phyloP scores from a whole-genome alignment of 1,284 basidiomycete genomes.

The Fistulinella staudtii region DNA sequence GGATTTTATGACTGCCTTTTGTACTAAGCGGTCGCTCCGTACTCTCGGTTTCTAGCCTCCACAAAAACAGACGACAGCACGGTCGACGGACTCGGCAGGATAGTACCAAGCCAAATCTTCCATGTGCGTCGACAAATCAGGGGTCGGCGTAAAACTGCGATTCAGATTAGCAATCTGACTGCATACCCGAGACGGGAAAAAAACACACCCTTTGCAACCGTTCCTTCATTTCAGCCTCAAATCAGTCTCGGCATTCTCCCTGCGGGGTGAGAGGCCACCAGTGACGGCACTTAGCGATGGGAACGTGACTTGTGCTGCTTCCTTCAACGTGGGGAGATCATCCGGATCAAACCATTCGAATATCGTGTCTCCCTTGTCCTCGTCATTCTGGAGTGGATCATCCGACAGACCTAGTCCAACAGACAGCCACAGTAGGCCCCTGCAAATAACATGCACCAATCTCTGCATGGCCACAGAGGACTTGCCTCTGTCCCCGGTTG shows the following conservation, averaged over 20 bases:
- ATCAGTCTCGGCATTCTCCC: slow-evolving; percentile 55
- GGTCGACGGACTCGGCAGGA: slow-evolving; percentile 75
- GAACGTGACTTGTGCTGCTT: slow-evolving; percentile 67
- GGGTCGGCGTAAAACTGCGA: slow-evolving; percentile 70
- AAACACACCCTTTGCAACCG: slow-evolving; percentile 60
- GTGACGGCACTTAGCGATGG: slow-evolving; percentile 45
- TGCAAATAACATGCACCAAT: slow-evolving; percentile 77
- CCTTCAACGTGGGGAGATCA: slow-evolving; percentile 62
- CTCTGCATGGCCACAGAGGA: slow-evolving; percentile 60
- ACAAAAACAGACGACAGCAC: slow-evolving; percentile 70
- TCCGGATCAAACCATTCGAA: slow-evolving; percentile 70
- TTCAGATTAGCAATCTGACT: slow-evolving; percentile 9
- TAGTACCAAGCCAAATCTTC: slow-evolving; percentile 75
- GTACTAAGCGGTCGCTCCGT: slow-evolving; percentile 45
- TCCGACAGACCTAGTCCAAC: slow-evolving; percentile 58
- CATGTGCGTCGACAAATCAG: slow-evolving; percentile 74
- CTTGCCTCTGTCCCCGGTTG: slow-evolving; percentile 40
- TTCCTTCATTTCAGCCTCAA: slow-evolving; percentile 62
- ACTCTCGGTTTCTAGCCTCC: slow-evolving; percentile 73
- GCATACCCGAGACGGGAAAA: background rate
- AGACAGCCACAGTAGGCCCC: slow-evolving; percentile 66
- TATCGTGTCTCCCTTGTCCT: slow-evolving; percentile 37
- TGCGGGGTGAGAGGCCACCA: slow-evolving; percentile 19
- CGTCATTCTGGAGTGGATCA: slow-evolving; percentile 18
- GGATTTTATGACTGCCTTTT: slow-evolving; percentile 44